Evolutionary conservation across 768 basidiomycete genomes (phyloP), one percentile per base, ranked within the genome.

Genomic region (Auricularia sp.): DNA sequence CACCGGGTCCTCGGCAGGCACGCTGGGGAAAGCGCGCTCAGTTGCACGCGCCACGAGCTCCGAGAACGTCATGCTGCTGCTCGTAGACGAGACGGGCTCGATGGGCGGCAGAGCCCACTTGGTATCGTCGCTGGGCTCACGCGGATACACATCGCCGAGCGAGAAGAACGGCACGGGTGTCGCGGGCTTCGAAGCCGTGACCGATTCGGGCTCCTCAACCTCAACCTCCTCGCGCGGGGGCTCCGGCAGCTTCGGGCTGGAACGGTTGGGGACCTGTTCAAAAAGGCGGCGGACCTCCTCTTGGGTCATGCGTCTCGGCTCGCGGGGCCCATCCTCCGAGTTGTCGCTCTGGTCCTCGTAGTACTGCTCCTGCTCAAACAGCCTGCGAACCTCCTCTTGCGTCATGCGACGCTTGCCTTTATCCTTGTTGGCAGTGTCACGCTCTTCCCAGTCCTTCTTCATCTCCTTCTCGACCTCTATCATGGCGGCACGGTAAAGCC

Each of bases 341-440:
- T 59, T 29, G 4, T 5, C 29, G 7, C 8, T 29, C 34, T 33
- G 54, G 4, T 18, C 14, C 34, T 54, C 35, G 35, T 35, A 29
- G 33, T 29, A 33, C 54, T 35, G 51, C 47, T 64, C 64, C 21
- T 64, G 8, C 34, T 8, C 58, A 37, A 64, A 58, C 21, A 64
- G 35, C 42, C 59, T 58, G 56, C 64, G 64, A n/a, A 58, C 54
- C 64, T 64, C 64, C 54, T 58, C 44, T 29, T 59, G 56, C 5
- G 56, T 59, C 56, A 59, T 59, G 10, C 34, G 24, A 14, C 56
- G 21, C 56, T 59, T 59, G 56, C 56, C 56, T 29, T 59, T 59
- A 18, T 59, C 56, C 29, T 35, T 51, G 7, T 59, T 6, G 24
- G 34, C 56, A 24, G 16, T 33, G 24, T 59, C 56, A 6, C 6